Evolutionary conservation across 306 rosid species (phyloP).

Genomic region (Acacia confusa): DNA sequence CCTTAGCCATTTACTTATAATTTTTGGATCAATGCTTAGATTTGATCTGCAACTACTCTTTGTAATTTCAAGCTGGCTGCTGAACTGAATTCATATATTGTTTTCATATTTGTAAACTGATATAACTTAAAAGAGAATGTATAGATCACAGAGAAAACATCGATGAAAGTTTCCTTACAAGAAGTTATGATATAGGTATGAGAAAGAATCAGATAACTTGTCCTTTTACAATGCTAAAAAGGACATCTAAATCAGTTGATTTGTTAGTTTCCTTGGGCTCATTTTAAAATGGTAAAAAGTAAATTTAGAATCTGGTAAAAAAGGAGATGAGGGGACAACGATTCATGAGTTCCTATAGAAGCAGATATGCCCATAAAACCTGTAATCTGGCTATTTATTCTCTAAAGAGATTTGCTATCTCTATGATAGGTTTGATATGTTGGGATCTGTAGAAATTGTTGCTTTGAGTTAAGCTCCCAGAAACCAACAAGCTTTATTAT

Average conservation of each 20-base stretch:
- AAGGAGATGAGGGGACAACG: background rate
- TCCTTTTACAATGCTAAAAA: background rate
- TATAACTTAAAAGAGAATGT: background rate
- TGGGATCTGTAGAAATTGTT: background rate
- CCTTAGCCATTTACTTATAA: background rate
- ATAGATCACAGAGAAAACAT: background rate
- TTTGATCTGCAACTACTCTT: background rate
- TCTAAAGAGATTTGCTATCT: background rate
- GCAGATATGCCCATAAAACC: background rate
- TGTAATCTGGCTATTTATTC: background rate
- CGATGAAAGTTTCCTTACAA: background rate
- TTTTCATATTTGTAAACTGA: background rate
- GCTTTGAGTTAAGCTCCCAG: background rate
- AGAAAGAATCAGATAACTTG: slow-evolving; percentile 13
- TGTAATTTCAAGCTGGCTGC: background rate
- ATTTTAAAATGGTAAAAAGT: background rate
- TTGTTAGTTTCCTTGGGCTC: background rate
- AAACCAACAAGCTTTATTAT: slow-evolving; percentile 1
- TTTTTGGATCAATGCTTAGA: background rate
- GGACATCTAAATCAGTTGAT: background rate
- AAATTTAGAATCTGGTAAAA: background rate
- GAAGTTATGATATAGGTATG: background rate
- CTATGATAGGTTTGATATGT: background rate
- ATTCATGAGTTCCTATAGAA: slow-evolving; percentile 17
- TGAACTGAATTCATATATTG: slow-evolving; percentile 2